Evolutionary conservation across 257 asterid species (phyloP), one percentile per base, ranked within the genome.

Genomic region (Plectranthus barbatus): DNA sequence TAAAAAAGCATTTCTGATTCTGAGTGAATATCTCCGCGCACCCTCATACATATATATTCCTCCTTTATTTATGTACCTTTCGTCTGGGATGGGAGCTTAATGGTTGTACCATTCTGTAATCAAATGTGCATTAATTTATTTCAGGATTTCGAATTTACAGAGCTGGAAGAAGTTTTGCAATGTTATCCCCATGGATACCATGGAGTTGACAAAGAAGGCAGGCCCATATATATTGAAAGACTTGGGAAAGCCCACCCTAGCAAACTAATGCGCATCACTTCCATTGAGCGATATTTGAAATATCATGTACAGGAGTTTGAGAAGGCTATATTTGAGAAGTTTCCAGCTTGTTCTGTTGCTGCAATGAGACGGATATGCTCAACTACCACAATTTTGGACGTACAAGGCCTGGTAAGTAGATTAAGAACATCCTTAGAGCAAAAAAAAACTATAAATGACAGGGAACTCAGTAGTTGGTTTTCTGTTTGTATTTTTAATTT

Each of bases 111-210:
- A 15, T 68, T 47, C 11, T 49, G 47, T 31, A 9, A 24, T 31
- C 34, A 55, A 58, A 10, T 52, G 34, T 31, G 34, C 4, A 18
- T 46, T 61, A 29, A 59, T 66, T 57, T 39, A 39, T 56, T 44
- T 70, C 73, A 92, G 99, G 99, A 92, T 76, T 92, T 92, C 45
- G 78, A 76, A 66, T 92, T 92, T 69, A 81, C 81, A 47, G 99
- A 89, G 79, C 79, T 86, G 68, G 94, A 86, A 75, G 97, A 92
- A 78, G 97, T 92, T 55, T 31, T 89, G 80, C 95, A 89, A 47
- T 85, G 79, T 75, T 93, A 90, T 66, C 99, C 99, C 45, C 99
- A 93, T 62, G 99, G 99, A 76, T 93, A 87, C 75, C 99, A 93
- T 75, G 99, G 99, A 62, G 90, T 90, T 75, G 99, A 93, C 76